Evolutionary conservation across 2,329 filamentous ascomycete genomes (phyloP), one percentile per base, ranked within the genome.

Genomic region (Neodidymelliopsis sp.): DNA sequence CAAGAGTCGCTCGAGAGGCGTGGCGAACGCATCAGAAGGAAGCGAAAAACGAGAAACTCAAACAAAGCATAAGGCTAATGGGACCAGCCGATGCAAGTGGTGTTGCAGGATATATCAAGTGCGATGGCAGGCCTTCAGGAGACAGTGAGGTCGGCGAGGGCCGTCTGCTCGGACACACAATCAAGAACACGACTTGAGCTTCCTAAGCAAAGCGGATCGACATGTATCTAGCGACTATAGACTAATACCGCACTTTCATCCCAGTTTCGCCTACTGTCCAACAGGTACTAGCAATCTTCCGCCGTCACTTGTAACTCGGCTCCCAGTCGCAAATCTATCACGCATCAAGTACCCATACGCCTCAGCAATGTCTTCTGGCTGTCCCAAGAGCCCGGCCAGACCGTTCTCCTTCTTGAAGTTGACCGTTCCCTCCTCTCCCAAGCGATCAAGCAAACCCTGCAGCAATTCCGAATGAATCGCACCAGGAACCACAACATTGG

Each of bases 281-380:
- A 9, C 19, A 24, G 38, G 38, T 22, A 39, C 43, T 33, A 67
- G 47, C 42, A 74, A 42, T 33, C 60, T 66, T 6, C 75, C 75
- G 10, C 74, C 75, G 57, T 76, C 70, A 16, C 63, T 63, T 8
- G 59, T 58, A 6, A 74, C 54, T 20, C 66, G 45, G 9, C 49
- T 57, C 1, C 75, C 76, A 1, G 70, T 76, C 8, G 69, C 65
- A 57, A 72, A 76, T 25, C 56, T 40, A 62, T 78, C 75, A 53
- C 69, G 72, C 76, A 79, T 78, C 8, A 72, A 34, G 57, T 72
- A 77, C 3, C 73, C 56, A 69, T 78, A 78, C 15, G 71, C 69
- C 64, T 79, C 75, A 1, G 75, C 75, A 43, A 73, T 59, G 60
- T 79, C 76, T 44, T 61, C 60, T 4, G 65, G 63, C 22, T 53